Conservation (phyloP, 2,329 filamentous ascomycete genomes). For the Ophiostoma sp. region DNA sequence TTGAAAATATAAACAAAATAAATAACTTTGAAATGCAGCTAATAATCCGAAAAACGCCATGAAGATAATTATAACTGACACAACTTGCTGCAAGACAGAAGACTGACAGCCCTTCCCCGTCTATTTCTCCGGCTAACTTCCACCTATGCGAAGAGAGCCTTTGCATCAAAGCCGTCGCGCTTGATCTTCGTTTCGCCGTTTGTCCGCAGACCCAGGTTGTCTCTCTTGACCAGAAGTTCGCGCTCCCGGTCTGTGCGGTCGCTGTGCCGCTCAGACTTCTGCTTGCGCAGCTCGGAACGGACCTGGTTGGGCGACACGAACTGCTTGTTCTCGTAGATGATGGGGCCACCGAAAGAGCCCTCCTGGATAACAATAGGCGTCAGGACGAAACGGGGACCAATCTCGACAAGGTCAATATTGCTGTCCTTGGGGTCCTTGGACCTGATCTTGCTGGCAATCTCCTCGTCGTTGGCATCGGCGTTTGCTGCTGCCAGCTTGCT, state of each 20-base stretch:
- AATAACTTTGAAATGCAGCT: background rate
- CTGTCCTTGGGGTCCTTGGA: constrained; percentile 64
- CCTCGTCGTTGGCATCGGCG: constrained; percentile 2
- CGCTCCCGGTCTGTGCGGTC: constrained; percentile 71
- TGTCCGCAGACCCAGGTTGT: constrained; percentile 71
- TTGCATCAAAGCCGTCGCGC: constrained; percentile 72
- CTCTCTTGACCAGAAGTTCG: constrained; percentile 72
- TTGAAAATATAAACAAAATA: background rate
- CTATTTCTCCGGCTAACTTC: background rate
- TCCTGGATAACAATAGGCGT: constrained; percentile 96
- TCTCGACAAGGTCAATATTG: constrained; percentile 83
- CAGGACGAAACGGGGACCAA: constrained; percentile 88
- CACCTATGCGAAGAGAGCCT: constrained; percentile 69
- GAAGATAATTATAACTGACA: background rate
- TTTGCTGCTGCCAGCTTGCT: constrained; percentile 46
- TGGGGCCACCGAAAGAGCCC: constrained; percentile 89
- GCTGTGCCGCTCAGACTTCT: constrained; percentile 77
- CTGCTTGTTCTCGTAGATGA: constrained; percentile 97
- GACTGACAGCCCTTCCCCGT: background rate
- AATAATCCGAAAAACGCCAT: constrained; percentile 10
- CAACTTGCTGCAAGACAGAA: background rate
- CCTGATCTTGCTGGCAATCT: constrained; percentile 36
- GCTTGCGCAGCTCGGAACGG: constrained; percentile 73
- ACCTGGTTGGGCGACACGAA: constrained; percentile 97
- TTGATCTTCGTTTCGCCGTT: constrained; percentile 63